Percentiles rank a stretch among this genome's conserved stretches.
phyloP scores from a whole-genome alignment of 352 stramenopile genomes.

The Globisporangium nodosum region DNA sequence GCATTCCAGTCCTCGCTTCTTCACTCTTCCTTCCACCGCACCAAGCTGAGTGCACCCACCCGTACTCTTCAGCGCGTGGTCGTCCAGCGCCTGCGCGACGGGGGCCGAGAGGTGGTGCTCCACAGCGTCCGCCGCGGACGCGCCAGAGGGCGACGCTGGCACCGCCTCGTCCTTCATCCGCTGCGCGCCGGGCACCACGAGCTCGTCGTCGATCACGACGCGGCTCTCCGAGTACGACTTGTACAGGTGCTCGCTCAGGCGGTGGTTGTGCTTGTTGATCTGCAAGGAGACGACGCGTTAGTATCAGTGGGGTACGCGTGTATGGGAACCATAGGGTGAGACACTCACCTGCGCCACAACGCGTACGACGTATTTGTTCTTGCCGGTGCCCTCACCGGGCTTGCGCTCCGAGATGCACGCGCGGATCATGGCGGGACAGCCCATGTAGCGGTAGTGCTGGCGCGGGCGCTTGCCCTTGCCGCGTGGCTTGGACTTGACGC shows the following conservation, averaged over 20 bases:
- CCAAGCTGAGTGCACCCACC: conserved; percentile 20
- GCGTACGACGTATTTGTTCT: conserved; percentile 79
- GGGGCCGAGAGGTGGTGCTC: conserved; percentile 22
- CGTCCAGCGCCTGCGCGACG: conserved; percentile 38
- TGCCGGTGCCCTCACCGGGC: conserved; percentile 38
- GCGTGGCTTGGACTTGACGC: conserved; percentile 78
- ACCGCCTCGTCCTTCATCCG: conserved; percentile 46
- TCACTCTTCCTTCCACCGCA: not conserved
- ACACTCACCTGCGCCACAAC: conserved; percentile 67
- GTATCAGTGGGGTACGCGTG: too few species aligned
- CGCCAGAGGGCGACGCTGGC: conserved; percentile 6
- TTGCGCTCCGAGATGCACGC: conserved; percentile 80
- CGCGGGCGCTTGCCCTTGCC: conserved; percentile 74
- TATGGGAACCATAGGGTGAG: not conserved
- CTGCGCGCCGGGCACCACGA: conserved; percentile 44
- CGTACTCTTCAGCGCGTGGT: conserved; percentile 42
- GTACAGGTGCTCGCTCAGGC: conserved; percentile 80
- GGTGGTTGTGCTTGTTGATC: conserved; percentile 85
- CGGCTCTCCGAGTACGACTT: conserved; percentile 84
- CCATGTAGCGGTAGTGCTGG: conserved; percentile 83
- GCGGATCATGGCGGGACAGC: conserved; percentile 77
- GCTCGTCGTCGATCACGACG: conserved; percentile 82
- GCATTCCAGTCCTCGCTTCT: not conserved
- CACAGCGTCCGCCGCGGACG: conserved; percentile 9
- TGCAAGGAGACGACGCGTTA: conserved; percentile 3